phyloP scores from a whole-genome alignment of 2,329 filamentous ascomycete species.

The Aureobasidium sp. region DNA sequence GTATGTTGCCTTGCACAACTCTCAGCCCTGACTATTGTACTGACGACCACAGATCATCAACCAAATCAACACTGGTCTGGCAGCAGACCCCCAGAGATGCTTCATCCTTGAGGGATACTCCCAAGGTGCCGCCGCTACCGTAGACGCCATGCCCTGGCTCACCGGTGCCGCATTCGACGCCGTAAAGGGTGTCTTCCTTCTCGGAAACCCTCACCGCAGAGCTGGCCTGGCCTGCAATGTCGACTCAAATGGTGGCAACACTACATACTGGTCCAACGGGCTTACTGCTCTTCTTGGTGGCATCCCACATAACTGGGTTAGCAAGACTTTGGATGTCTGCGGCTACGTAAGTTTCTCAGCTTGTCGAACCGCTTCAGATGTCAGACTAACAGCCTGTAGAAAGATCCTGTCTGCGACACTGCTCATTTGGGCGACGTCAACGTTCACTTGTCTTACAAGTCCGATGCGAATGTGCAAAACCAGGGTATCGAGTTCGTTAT shows the following conservation, averaged over 20 bases:
- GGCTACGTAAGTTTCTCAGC: slow-evolving; percentile 24
- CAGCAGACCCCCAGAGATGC: slow-evolving; percentile 25
- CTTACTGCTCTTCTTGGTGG: slow-evolving; percentile 14
- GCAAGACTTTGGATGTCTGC: slow-evolving; percentile 34
- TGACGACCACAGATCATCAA: slow-evolving; percentile 25
- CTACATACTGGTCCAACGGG: slow-evolving; percentile 29
- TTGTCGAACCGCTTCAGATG: fast-evolving
- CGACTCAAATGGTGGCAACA: slow-evolving; percentile 29
- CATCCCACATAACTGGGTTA: slow-evolving; percentile 29
- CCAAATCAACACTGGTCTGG: slow-evolving; percentile 26
- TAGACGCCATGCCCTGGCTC: slow-evolving; percentile 28
- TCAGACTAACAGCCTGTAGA: slow-evolving; percentile 19
- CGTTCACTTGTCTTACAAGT: slow-evolving; percentile 27
- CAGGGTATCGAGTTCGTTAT: slow-evolving; percentile 25
- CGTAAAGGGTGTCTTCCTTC: slow-evolving; percentile 32
- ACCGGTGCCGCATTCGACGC: slow-evolving; percentile 30
- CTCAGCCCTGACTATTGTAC: background rate
- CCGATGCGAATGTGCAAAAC: slow-evolving; percentile 25
- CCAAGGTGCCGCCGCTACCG: slow-evolving; percentile 32
- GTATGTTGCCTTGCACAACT: background rate
- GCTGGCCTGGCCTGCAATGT: slow-evolving; percentile 30
- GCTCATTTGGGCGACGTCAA: slow-evolving; percentile 27
- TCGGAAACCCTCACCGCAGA: slow-evolving; percentile 31
- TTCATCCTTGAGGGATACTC: slow-evolving; percentile 34
- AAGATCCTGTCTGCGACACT: slow-evolving; percentile 33